Percentiles rank a stretch among this genome's conserved stretches.
Conservation (phyloP, 768 basidiomycete species). For the Macrolepiota fuliginosa region DNA sequence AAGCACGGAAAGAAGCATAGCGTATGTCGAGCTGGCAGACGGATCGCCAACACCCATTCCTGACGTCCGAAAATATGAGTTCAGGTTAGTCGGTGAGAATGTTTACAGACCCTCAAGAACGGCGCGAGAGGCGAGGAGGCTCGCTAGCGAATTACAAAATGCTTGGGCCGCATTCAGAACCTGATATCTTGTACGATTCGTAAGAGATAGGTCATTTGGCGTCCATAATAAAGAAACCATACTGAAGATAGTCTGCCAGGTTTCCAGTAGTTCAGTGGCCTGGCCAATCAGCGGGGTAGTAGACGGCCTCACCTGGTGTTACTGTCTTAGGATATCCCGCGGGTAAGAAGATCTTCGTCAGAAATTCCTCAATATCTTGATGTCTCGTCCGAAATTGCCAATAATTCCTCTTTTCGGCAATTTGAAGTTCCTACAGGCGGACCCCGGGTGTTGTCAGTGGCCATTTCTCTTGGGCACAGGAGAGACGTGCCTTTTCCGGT, state of each 20-base stretch:
- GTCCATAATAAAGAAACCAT: conserved; percentile 15
- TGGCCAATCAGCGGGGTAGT: too few relatives aligned
- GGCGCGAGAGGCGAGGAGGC: conserved; percentile 63
- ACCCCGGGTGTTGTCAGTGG: background rate
- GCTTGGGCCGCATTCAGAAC: conserved; percentile 65
- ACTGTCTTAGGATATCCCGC: conserved; percentile 16
- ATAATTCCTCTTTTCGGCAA: background rate
- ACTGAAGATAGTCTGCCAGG: conserved; percentile 53
- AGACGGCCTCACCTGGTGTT: conserved; percentile 11
- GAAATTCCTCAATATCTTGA: conserved; percentile 5
- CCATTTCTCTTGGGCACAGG: background rate
- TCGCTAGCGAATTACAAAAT: conserved; percentile 66
- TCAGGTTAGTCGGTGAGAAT: background rate
- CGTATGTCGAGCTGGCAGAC: conserved; percentile 62
- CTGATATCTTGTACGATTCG: conserved; percentile 52
- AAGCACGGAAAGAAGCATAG: conserved; percentile 60
- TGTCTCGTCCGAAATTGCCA: background rate
- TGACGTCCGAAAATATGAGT: conserved; percentile 18
- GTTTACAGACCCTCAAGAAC: conserved; percentile 54
- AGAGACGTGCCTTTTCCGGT: background rate
- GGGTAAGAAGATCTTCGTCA: conserved; percentile 14
- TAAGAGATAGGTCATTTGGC: background rate
- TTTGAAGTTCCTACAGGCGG: background rate
- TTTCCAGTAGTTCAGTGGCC: background rate
- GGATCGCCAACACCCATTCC: conserved; percentile 73